Conservation (phyloP, 805 yeast species). For the Zygotorulaspora chibaensis region DNA sequence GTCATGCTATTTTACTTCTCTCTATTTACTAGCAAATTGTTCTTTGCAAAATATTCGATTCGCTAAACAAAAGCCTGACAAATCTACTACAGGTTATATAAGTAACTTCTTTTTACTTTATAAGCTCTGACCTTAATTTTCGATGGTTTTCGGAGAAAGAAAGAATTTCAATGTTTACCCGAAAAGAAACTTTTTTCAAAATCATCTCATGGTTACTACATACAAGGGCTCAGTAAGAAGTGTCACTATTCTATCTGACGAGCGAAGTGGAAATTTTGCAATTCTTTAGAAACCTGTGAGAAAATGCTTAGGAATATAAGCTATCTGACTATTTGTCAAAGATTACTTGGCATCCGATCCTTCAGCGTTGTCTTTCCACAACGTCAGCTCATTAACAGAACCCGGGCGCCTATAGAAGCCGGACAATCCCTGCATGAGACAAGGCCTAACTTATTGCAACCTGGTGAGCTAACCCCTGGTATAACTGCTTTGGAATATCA, state of each 20-base stretch:
- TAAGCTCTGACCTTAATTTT: too few relatives aligned
- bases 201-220: too few relatives aligned
- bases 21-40: too few relatives aligned
- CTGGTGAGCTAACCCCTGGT: slow-evolving; percentile 86
- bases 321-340: not conserved
- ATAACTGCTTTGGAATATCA: slow-evolving; percentile 80
- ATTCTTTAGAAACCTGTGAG: not conserved
- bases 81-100: too few relatives aligned
- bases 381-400: slow-evolving; percentile 13
- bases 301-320: not conserved
- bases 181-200: too few relatives aligned
- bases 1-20: not conserved
- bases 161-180: too few relatives aligned
- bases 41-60: too few relatives aligned
- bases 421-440: slow-evolving; percentile 92
- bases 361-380: slow-evolving; percentile 4
- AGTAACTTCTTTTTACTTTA: too few relatives aligned
- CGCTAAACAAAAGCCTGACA: too few relatives aligned
- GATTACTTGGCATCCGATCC: not conserved
- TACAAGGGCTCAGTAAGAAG: too few relatives aligned
- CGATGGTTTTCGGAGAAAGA: too few relatives aligned
- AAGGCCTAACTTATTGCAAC: slow-evolving; percentile 64
- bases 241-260: too few relatives aligned
- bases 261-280: not conserved
- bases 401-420: slow-evolving; percentile 37